Conservation (phyloP, 768 basidiomycete genomes). For the Pleurotus sapidus region DNA sequence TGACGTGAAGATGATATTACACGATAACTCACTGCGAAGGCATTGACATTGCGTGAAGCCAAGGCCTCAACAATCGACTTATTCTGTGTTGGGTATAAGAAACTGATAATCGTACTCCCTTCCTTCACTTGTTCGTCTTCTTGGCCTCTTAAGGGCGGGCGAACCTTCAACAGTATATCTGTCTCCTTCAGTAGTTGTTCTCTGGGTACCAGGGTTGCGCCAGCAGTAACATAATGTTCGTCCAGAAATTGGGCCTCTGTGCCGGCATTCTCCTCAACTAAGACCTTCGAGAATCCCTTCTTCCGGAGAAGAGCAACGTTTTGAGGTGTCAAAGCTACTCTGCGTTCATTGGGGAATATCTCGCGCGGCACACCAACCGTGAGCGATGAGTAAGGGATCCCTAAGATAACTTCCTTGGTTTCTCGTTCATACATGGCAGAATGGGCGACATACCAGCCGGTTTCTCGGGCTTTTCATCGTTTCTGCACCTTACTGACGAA, state of each 20-base stretch:
- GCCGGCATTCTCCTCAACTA: constrained; percentile 75
- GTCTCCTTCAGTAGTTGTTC: constrained; percentile 65
- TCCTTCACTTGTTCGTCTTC: constrained; percentile 64
- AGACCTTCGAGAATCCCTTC: constrained; percentile 75
- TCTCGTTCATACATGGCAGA: background rate
- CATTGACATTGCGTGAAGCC: constrained; percentile 62
- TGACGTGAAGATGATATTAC: background rate
- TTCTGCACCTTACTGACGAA: background rate
- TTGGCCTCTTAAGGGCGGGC: constrained; percentile 63
- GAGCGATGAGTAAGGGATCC: constrained; percentile 66
- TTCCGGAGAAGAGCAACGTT: constrained; percentile 73
- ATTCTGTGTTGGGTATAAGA: constrained; percentile 84
- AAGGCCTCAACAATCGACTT: constrained; percentile 68
- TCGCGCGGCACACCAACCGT: constrained; percentile 78
- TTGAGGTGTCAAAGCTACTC: constrained; percentile 80
- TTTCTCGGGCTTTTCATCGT: constrained; percentile 1
- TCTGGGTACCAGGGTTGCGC: constrained; percentile 72
- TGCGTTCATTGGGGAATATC: constrained; percentile 71
- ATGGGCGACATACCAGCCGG: background rate
- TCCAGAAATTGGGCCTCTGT: constrained; percentile 75
- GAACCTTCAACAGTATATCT: constrained; percentile 86
- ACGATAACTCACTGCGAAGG: constrained; percentile 54
- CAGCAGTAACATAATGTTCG: constrained; percentile 74
- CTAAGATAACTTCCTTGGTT: constrained; percentile 18
- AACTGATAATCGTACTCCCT: constrained; percentile 79